These are phyloP conservation scores for Clavispora phyllophila DNA, from an alignment of 805 yeast genomes.

Conservation along the genomic window DNA sequence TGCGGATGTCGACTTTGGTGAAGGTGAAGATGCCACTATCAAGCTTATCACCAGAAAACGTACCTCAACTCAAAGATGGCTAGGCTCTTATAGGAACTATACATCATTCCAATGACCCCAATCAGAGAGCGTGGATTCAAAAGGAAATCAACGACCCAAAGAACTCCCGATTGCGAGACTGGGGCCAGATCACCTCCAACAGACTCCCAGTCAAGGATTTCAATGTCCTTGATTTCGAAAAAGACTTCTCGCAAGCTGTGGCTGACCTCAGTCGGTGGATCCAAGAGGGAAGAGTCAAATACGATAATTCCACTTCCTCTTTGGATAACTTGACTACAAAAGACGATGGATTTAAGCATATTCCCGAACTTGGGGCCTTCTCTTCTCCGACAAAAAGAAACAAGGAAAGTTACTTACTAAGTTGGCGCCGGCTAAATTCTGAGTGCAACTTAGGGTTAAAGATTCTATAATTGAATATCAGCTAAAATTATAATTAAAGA, in stretches of 20 bases:
- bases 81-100: constrained; percentile 42
- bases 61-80: constrained; percentile 24
- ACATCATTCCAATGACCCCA: constrained; percentile 55
- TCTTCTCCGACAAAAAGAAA: constrained; percentile 41
- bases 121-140: constrained; percentile 55
- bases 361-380: constrained; percentile 46
- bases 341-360: constrained; percentile 27
- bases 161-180: constrained; percentile 33
- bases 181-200: constrained; percentile 42
- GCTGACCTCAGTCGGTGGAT: constrained; percentile 10
- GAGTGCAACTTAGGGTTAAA: background rate
- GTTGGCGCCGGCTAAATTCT: constrained; percentile 13
- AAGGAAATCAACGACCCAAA: constrained; percentile 36
- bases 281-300: constrained; percentile 15
- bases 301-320: constrained; percentile 11
- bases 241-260: constrained; percentile 10
- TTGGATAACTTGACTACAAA: constrained; percentile 14
- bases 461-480: no score
- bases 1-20: constrained; percentile 16
- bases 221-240: constrained; percentile 15
- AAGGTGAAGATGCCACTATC: constrained; percentile 28
- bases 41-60: constrained; percentile 14
- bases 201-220: constrained; percentile 34
- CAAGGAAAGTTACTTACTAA: constrained; percentile 50
- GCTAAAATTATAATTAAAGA: no score